Base-by-base conservation (phyloP, 192 early-diverging fungal genomes). In the Oehlia diaphana region DNA sequence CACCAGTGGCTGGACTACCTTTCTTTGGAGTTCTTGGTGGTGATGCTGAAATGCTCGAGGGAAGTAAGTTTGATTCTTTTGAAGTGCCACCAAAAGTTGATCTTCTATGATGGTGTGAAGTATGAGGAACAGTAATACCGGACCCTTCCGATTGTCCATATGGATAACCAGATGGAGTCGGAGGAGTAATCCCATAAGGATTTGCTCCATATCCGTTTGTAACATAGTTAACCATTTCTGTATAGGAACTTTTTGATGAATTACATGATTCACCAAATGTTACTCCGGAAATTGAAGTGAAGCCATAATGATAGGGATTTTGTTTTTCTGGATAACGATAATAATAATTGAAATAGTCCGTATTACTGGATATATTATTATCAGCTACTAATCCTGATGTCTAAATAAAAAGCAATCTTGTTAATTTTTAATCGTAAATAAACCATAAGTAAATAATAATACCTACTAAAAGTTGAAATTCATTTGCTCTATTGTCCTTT, bases 371-470 rank as follows among this genome's bases (percentile, higher is more conserved):
- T 16, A 39, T 66, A 6, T 37, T 23, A 12, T 13, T 42, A 42
- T 8, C 2, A 26, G 9, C 23, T 39, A 49, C 4, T 66, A 64
- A 77, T 14, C 67, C 42, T 19, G 63, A 12, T 16, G 23, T n/a
- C 63, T 65, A 35, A 23, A 19, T 14, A 37, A 39, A 10, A 70
- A 42, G n/a, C 2, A 19, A 19, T 58, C 21, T n/a, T 10, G n/a
- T 44, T 47, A 70, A n/a, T n/a, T 21, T 39, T n/a, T 70, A 19
- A 42, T 44, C 8, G 2, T 37, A 21, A 39, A 12, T 69, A 4
- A 35, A 21, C 0, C 31, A 37, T 16, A 42, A 42, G 7, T 42
- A 37, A 37, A 73, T 47, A 82, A 80, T 86, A 67, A 83, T 76
- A 12, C 65, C 76, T 42, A 76, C 61, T 23, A 39, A 37, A 63